These are phyloP conservation scores for Candida palmyrensis DNA, from an alignment of 805 yeast genomes.

Conservation along the genomic window DNA sequence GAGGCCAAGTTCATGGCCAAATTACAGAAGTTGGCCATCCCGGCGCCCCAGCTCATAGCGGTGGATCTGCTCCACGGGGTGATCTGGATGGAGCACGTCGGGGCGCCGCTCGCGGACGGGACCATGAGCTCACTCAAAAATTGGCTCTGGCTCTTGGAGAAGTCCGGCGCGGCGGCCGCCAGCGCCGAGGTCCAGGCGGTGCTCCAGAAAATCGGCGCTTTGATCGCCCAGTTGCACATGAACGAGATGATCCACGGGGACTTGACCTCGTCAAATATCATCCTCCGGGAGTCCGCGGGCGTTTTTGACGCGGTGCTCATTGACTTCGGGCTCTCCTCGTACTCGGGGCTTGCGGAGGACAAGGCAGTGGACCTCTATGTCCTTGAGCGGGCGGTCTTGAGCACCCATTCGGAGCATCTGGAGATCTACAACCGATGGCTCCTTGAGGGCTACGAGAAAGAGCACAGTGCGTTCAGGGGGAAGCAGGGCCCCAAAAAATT, in stretches of 20 bases:
- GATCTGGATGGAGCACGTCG: constrained; percentile 84
- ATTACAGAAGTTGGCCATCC: constrained; percentile 48
- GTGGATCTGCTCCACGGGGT: constrained; percentile 76
- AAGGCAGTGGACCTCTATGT: constrained; percentile 97
- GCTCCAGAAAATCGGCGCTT: constrained; percentile 54
- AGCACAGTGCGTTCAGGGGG: constrained; percentile 24
- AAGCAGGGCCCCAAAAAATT: constrained; percentile 35
- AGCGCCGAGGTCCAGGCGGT: constrained; percentile 37
- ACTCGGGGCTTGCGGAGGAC: constrained; percentile 75
- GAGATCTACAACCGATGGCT: constrained; percentile 63
- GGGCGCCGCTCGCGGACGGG: constrained; percentile 49
- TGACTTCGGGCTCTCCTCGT: constrained; percentile 87
- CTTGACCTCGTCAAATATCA: constrained; percentile 82
- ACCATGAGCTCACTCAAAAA: constrained; percentile 62
- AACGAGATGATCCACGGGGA: constrained; percentile 90
- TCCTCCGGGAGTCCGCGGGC: constrained; percentile 33
- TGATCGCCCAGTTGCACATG: constrained; percentile 67
- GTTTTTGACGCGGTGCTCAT: constrained; percentile 54
- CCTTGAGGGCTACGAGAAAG: constrained; percentile 58
- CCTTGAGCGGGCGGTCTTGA: constrained; percentile 81
- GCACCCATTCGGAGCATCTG: constrained; percentile 82
- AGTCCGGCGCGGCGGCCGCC: constrained; percentile 9
- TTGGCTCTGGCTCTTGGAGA: constrained; percentile 62
- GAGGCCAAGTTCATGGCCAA: constrained; percentile 76
- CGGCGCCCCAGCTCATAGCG: constrained; percentile 68